Base-by-base conservation (phyloP, 768 basidiomycete species). In the Amanita pallidorosea region DNA sequence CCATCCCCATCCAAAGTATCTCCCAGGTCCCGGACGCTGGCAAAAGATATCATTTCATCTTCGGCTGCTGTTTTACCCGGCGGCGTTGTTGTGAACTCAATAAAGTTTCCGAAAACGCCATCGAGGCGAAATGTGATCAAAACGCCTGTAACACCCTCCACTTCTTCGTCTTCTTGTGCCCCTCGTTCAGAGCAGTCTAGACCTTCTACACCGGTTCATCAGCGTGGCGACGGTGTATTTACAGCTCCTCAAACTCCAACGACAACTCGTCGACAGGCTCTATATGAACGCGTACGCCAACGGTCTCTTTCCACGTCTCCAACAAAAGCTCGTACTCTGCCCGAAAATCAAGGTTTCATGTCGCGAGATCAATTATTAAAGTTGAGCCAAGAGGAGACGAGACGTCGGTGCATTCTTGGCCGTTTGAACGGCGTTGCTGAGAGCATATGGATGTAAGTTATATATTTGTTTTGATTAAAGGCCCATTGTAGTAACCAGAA, bases 391-490 rank as follows among this genome's bases (percentile, higher is more conserved):
- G 87, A 89, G 52, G 88, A 87, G 61, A 76, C 85, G 67, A 75
- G 86, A 53, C 74, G 84, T 52, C 72, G 88, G 34, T 88, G 84
- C 56, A 63, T 90, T 27, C 71, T 92, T 7, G 88, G 88, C 45
- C 79, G 89, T 17, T 74, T 92, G 6, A 75, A 76, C 23, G 83
- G 84, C 8, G 77, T 92, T 25, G 89, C 89, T n/a, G 88, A 92
- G 60, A 85, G 88, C 55, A 77, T 85, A 15, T 91, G 88, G 86
- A 89, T 90, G 89, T 86, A 55, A 63, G 81, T 67, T n/a, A 52
- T 51, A 44, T 33, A 45, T 53, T 55, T 54, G 15, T 36, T 31
- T 23, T 33, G 31, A 43, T 34, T 45, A 4, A 31, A 31, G 22
- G 20, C 3, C 40, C 9, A 22, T 45, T 36, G 45, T 11, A 29